These are phyloP conservation scores for Sanguinoderma infundibulare DNA, from an alignment of 1,284 basidiomycete genomes.

Conservation along the genomic window DNA sequence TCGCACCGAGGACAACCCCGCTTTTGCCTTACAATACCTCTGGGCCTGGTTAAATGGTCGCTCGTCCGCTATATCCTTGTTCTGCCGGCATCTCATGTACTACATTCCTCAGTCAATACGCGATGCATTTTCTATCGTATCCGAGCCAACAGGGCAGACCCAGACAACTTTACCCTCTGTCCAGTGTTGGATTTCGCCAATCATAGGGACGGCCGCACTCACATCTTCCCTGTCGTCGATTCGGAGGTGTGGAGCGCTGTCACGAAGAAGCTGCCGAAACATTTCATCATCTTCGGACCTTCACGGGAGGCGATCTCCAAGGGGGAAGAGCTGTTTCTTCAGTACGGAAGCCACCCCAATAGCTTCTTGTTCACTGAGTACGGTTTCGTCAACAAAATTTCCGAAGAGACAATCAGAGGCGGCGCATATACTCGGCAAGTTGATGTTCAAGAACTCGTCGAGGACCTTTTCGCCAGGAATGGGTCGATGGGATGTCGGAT, in stretches of 20 bases:
- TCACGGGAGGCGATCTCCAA: slow-evolving; percentile 41
- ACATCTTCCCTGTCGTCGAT: slow-evolving; percentile 47
- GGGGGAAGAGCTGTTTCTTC: slow-evolving; percentile 72
- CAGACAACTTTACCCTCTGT: slow-evolving; percentile 82
- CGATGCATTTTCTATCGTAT: slow-evolving; percentile 82
- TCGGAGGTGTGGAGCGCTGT: slow-evolving; percentile 37
- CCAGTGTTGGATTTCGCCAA: slow-evolving; percentile 89
- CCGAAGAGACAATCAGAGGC: slow-evolving; percentile 31
- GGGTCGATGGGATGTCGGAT: slow-evolving; percentile 45
- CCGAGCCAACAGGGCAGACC: slow-evolving; percentile 53
- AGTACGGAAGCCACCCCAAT: slow-evolving; percentile 80
- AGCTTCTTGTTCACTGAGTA: slow-evolving; percentile 82
- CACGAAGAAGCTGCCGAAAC: not conserved
- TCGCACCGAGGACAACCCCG: slow-evolving; percentile 2
- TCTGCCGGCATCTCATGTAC: slow-evolving; percentile 13
- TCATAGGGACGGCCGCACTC: slow-evolving; percentile 51
- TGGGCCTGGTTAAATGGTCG: slow-evolving; percentile 91
- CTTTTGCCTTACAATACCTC: slow-evolving; percentile 49
- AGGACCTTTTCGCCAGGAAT: slow-evolving; percentile 49
- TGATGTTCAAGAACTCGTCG: slow-evolving; percentile 62
- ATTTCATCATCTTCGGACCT: slow-evolving; percentile 60
- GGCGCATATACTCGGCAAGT: slow-evolving; percentile 54
- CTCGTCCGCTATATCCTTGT: slow-evolving; percentile 15
- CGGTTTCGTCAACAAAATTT: slow-evolving; percentile 66
- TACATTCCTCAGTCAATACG: slow-evolving; percentile 74